Conservation (phyloP, 805 yeast species). For the Candida golubevii region DNA sequence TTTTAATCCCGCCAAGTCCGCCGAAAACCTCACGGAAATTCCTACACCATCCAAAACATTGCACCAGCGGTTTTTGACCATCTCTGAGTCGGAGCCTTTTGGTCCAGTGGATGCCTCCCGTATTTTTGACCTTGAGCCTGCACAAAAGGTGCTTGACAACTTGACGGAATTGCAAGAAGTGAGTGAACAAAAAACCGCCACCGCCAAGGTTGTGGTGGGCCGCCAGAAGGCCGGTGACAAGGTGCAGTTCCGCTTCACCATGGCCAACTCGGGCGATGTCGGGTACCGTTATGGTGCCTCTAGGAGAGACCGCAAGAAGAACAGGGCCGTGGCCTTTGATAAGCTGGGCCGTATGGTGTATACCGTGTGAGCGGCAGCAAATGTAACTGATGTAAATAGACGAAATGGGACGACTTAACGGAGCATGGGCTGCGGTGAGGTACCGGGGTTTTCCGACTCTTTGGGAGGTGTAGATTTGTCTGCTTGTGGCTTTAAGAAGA, state of each 20-base stretch:
- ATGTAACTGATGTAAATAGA: slow-evolving; percentile 5
- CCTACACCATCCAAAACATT: slow-evolving; percentile 83
- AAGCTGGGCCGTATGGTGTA: slow-evolving; percentile 58
- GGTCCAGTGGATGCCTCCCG: slow-evolving; percentile 95
- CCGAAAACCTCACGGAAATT: slow-evolving; percentile 88
- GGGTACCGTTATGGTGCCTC: slow-evolving; percentile 92
- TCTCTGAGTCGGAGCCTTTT: slow-evolving; percentile 92
- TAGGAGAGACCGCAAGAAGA: slow-evolving; percentile 81
- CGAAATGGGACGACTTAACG: slow-evolving; percentile 1
- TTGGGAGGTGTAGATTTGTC: too few relatives aligned
- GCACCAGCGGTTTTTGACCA: slow-evolving; percentile 76
- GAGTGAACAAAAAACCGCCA: slow-evolving; percentile 29
- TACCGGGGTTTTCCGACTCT: too few relatives aligned
- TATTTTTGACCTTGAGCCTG: slow-evolving; percentile 81
- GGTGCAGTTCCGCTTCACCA: slow-evolving; percentile 66
- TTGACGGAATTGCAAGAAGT: slow-evolving; percentile 59
- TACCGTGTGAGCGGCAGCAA: slow-evolving; percentile 10
- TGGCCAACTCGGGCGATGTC: slow-evolving; percentile 75
- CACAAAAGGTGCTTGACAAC: slow-evolving; percentile 67
- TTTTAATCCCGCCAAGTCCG: slow-evolving; percentile 37
- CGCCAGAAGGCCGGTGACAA: slow-evolving; percentile 65
- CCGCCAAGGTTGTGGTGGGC: slow-evolving; percentile 44
- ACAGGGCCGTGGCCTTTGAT: slow-evolving; percentile 70
- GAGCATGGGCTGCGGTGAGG: too few relatives aligned
- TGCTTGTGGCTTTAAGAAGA: too few relatives aligned